These are phyloP conservation scores for Ambrosiella beaveri DNA, from an alignment of 2,329 filamentous ascomycete genomes.

Conservation along the genomic window DNA sequence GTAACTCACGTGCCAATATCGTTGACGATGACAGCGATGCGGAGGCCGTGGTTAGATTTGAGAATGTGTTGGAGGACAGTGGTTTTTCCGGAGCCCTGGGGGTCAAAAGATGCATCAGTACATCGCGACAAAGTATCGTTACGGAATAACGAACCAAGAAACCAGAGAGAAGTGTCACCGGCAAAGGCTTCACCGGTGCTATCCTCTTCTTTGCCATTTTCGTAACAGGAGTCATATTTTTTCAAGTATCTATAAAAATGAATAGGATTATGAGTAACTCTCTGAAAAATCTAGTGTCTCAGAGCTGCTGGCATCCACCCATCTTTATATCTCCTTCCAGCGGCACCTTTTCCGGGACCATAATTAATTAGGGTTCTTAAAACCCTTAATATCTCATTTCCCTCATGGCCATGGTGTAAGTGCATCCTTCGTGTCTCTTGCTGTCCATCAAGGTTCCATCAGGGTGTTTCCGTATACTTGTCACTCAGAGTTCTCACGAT, in stretches of 20 bases:
- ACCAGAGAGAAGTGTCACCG: background rate
- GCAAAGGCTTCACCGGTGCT: background rate
- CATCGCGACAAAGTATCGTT: background rate
- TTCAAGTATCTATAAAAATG: background rate
- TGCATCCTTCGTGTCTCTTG: background rate
- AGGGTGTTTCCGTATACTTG: background rate
- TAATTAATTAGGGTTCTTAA: background rate
- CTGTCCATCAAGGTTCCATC: background rate
- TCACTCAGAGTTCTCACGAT: background rate
- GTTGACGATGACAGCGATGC: slow-evolving; percentile 57
- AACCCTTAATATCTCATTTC: background rate
- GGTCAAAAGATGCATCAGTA: background rate
- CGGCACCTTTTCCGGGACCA: background rate
- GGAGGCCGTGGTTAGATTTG: slow-evolving; percentile 39
- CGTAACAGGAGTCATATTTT: background rate
- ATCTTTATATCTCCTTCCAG: background rate
- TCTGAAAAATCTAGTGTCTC: background rate
- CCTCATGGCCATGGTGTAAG: background rate
- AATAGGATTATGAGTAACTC: background rate
- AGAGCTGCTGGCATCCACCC: background rate
- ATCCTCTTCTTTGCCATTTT: background rate
- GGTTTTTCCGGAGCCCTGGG: background rate
- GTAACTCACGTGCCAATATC: slow-evolving; percentile 42
- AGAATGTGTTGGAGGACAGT: background rate
- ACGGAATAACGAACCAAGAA: background rate